A percentile compares a stretch with the other conserved stretches of the same genome.
Evolutionary conservation across 352 stramenopile genomes (phyloP).

Genomic region (Achlya hypogyna): DNA sequence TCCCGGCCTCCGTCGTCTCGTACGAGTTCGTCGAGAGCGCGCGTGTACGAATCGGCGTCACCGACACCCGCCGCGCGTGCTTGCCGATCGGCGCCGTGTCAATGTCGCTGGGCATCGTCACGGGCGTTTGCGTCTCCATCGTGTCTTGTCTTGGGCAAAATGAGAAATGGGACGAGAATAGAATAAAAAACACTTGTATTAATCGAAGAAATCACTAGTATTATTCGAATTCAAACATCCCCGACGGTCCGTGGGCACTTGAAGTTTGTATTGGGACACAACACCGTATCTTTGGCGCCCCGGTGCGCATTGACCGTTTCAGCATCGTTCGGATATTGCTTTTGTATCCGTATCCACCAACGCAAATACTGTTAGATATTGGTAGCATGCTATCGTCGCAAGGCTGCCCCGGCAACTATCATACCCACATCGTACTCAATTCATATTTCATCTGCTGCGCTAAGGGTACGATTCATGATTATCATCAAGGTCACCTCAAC

Average conservation of each 20-base stretch:
- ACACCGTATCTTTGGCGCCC: not conserved
- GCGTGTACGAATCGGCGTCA: not conserved
- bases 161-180: too few relatives aligned
- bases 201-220: too few relatives aligned
- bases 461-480: too few relatives aligned
- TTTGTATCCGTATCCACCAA: too few relatives aligned
- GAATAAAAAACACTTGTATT: too few relatives aligned
- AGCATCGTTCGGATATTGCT: not conserved
- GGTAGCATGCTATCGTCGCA: too few relatives aligned
- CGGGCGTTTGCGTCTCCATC: not conserved
- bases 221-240: too few relatives aligned
- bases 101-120: not conserved
- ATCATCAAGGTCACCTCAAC: too few relatives aligned
- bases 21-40: conserved; percentile 16
- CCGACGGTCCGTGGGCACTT: not conserved
- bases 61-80: not conserved
- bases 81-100: not conserved
- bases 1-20: not conserved
- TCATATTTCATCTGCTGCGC: too few relatives aligned
- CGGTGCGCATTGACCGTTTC: not conserved
- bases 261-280: not conserved
- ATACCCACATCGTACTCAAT: too few relatives aligned
- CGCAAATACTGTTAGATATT: too few relatives aligned
- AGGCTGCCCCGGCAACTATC: too few relatives aligned
- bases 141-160: not conserved